Conservation (phyloP, 2,329 filamentous ascomycete species). For the Pseudogymnoascus sp. region DNA sequence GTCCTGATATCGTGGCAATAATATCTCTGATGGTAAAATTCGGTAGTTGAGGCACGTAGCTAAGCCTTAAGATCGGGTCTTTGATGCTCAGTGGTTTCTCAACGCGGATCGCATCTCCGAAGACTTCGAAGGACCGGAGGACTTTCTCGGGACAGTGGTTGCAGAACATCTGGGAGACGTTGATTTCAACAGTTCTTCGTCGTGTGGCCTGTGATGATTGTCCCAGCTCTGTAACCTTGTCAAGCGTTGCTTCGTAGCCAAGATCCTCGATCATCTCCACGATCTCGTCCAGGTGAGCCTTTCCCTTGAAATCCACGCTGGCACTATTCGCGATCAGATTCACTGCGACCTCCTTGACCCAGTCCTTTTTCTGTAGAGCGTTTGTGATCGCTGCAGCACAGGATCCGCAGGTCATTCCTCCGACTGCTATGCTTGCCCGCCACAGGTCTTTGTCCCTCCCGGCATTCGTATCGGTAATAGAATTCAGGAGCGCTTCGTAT, state of each 20-base stretch:
- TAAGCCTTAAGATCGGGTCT: constrained; percentile 60
- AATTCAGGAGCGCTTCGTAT: constrained; percentile 55
- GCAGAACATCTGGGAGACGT: constrained; percentile 67
- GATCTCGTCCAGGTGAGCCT: constrained; percentile 37
- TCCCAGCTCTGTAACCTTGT: constrained; percentile 32
- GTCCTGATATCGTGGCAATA: constrained; percentile 55
- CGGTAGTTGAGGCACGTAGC: constrained; percentile 61
- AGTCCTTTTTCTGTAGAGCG: constrained; percentile 38
- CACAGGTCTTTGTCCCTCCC: constrained; percentile 28
- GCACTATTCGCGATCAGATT: constrained; percentile 47
- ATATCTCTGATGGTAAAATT: constrained; percentile 69
- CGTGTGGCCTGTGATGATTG: background rate
- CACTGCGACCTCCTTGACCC: constrained; percentile 39
- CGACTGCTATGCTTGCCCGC: constrained; percentile 43
- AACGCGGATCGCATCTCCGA: constrained; percentile 41
- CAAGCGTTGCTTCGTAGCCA: constrained; percentile 57
- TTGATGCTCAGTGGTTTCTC: constrained; percentile 47
- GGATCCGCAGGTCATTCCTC: constrained; percentile 50
- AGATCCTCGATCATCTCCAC: constrained; percentile 48
- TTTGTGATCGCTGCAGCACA: constrained; percentile 42
- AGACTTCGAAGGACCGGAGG: constrained; percentile 43
- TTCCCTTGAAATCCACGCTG: constrained; percentile 36
- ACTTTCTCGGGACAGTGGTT: constrained; percentile 59
- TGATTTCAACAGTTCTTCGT: constrained; percentile 51
- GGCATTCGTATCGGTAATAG: constrained; percentile 24